Percentiles rank a stretch among this genome's conserved stretches.
Evolutionary conservation across 2,329 filamentous ascomycete species (phyloP).

Genomic region (Hymenotorrendiella dingleyae): DNA sequence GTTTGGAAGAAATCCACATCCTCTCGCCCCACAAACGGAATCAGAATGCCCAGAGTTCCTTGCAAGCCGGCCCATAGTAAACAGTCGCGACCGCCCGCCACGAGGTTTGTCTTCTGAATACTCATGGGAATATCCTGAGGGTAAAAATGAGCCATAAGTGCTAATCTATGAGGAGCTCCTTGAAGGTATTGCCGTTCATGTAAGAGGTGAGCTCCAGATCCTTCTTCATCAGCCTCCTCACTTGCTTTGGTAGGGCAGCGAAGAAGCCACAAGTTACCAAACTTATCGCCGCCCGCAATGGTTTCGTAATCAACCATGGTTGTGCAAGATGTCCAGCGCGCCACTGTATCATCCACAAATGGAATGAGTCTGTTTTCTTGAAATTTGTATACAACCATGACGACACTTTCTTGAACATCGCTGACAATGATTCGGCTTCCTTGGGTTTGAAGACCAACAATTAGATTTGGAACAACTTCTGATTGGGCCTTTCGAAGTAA

Average conservation of each 20-base stretch:
- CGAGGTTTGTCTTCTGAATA: constrained; percentile 81
- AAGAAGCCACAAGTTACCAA: constrained; percentile 91
- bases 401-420: constrained; percentile 87
- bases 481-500: constrained; percentile 88
- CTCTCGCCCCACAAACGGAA: constrained; percentile 86
- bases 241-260: constrained; percentile 82
- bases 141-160: constrained; percentile 83
- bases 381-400: constrained; percentile 89
- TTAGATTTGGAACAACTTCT: constrained; percentile 71
- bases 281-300: constrained; percentile 90
- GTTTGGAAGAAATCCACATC: constrained; percentile 98
- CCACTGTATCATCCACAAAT: constrained; percentile 84
- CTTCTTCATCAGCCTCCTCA: constrained; percentile 86
- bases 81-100: constrained; percentile 86
- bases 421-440: constrained; percentile 87
- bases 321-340: constrained; percentile 84
- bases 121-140: constrained; percentile 88
- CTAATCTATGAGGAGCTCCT: constrained; percentile 77
- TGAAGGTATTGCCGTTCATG: constrained; percentile 88
- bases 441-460: constrained; percentile 83
- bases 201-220: constrained; percentile 81
- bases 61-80: constrained; percentile 92
- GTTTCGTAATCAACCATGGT: constrained; percentile 98
- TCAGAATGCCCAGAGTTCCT: constrained; percentile 86
- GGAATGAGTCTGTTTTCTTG: constrained; percentile 87